These are phyloP conservation scores for Picochlorum sp. DNA, from an alignment of 139 green algal species.

Conservation along the genomic window DNA sequence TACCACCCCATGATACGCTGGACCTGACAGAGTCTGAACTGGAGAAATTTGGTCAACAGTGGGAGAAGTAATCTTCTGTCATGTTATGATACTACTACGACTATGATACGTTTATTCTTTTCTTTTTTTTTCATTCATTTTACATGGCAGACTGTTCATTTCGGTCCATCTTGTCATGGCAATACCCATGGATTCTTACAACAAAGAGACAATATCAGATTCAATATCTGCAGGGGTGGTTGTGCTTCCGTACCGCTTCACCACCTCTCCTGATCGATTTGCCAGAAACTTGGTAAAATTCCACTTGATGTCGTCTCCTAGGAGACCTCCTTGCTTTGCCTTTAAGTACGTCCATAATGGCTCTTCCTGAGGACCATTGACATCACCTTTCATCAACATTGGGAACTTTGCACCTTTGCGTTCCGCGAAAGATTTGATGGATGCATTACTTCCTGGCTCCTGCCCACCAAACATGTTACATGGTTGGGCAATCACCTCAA, in stretches of 20 bases:
- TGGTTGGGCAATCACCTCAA: conserved; percentile 69
- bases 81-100: conserved; percentile 1
- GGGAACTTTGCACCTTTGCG: conserved; percentile 44
- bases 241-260: conserved; percentile 23
- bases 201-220: conserved; percentile 25
- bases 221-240: conserved; percentile 27
- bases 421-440: conserved; percentile 67
- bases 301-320: conserved; percentile 55
- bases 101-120: background rate
- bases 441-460: conserved; percentile 54
- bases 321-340: conserved; percentile 46
- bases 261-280: conserved; percentile 23
- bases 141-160: background rate
- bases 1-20: background rate
- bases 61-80: background rate
- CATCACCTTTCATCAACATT: conserved; percentile 61
- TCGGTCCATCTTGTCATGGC: background rate
- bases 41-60: background rate
- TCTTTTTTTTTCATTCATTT: background rate
- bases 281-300: conserved; percentile 38
- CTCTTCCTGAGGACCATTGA: conserved; percentile 40
- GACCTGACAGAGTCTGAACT: conserved; percentile 1
- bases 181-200: conserved; percentile 13
- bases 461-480: conserved; percentile 75
- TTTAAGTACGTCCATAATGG: conserved; percentile 55